Base-by-base conservation (phyloP, 1,284 basidiomycete species). In the Ustilago sp. region DNA sequence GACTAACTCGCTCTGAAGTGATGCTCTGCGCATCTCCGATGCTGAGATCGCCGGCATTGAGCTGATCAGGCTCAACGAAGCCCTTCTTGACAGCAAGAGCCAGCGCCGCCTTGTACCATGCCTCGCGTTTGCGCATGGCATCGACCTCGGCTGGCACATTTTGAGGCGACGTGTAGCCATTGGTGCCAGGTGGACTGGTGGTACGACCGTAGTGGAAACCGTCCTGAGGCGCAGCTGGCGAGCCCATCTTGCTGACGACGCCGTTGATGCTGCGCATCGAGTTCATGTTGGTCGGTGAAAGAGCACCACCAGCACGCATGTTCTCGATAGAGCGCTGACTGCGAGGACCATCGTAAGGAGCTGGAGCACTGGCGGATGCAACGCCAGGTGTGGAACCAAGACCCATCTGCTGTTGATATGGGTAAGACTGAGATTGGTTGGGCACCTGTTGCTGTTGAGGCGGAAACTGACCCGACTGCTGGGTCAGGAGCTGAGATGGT, bases 91-190 rank as follows among this genome's bases (percentile, higher is more conserved):
- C 89, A 0, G 95, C 95, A 80, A 92, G 91, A 8, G 89, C 87
- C 54, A 98, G 88, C 6, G 93, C 92, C 47, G 92, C 91, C 85
- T 91, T 92, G 90, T 98, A 92, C 91, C 95, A 97, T 32, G 89
- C 88, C 87, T 95, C 92, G 74, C 93, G 90, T 82, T 91, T 92
- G 88, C 90, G 91, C 80, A 93, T 86, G 39, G 88, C 88, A 75
- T 95, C 94, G 38, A 95, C 85, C 83, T 96, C 95, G 35, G 89
- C 68, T 13, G 60, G 47, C 4, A 64, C 64, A 23, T 51, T 55
- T 47, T 66, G 71, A 28, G 73, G 73, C 54, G 68, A 67, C 57
- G 68, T 75, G 65, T 71, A 71, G 13, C 75, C 75, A 35, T 77
- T 77, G 51, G 58, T 52, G 2, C 43, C 68, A 4, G 71, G 63